Percentiles rank a stretch among this genome's conserved stretches.
Evolutionary conservation across 108 stramenopile genomes (phyloP).

Genomic region (Schizochytrium sp.): DNA sequence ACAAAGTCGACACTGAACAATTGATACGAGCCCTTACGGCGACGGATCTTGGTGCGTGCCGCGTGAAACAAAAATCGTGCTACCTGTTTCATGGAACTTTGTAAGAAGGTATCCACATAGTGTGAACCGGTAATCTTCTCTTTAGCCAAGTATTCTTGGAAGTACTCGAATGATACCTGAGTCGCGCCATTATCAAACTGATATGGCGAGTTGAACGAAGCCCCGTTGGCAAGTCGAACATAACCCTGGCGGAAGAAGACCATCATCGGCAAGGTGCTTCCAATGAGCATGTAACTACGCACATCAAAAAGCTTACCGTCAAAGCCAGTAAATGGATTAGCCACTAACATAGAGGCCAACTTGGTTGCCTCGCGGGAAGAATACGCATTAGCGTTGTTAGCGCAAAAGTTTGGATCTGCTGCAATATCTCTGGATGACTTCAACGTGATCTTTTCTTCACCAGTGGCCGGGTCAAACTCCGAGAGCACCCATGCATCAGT

Average conservation of each 20-base stretch:
- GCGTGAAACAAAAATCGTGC: conserved; percentile 52
- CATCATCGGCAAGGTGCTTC: conserved; percentile 56
- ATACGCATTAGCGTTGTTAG: not conserved
- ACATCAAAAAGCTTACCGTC: conserved; percentile 54
- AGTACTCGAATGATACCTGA: not conserved
- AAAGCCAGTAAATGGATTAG: conserved; percentile 18
- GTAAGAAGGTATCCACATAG: conserved; percentile 57
- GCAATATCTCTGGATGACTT: not conserved
- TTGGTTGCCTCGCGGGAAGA: not conserved
- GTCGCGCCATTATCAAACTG: conserved; percentile 40
- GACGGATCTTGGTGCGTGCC: conserved; percentile 27
- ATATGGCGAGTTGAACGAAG: conserved; percentile 10
- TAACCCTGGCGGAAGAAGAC: conserved; percentile 52
- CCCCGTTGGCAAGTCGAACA: not conserved
- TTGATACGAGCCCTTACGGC: conserved; percentile 40
- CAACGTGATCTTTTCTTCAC: conserved; percentile 32
- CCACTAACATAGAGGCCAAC: conserved; percentile 7
- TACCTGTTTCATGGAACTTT: conserved; percentile 47
- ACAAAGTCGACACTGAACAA: conserved; percentile 59
- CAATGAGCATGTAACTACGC: conserved; percentile 44
- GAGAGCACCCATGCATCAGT: conserved; percentile 39
- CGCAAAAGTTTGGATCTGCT: not conserved
- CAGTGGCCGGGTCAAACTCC: not conserved
- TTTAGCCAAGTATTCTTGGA: not conserved
- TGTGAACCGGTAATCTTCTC: conserved; percentile 55